A percentile compares a stretch with the other conserved stretches of the same genome.
phyloP scores from a whole-genome alignment of 1,284 basidiomycete genomes.

The Sphaerobolus stellatus region DNA sequence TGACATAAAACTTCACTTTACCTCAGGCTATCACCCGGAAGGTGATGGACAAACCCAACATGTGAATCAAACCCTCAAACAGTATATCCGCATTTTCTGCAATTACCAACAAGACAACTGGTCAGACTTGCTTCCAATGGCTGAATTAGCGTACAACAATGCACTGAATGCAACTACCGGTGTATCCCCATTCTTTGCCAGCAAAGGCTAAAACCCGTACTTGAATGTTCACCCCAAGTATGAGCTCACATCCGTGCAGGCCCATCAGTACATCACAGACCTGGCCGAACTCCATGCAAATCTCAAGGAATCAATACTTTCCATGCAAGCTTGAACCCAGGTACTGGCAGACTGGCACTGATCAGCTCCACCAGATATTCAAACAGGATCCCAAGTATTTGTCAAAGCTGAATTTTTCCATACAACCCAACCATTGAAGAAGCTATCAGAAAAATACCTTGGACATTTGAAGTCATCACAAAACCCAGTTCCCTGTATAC shows the following conservation, averaged over 20 bases:
- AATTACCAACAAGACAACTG: slow-evolving; percentile 17
- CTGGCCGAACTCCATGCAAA: slow-evolving; percentile 12
- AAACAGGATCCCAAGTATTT: neutral
- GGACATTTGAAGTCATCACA: slow-evolving; percentile 36
- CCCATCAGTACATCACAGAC: slow-evolving; percentile 22
- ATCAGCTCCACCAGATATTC: neutral
- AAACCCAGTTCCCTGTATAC: slow-evolving; percentile 1
- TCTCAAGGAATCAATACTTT: slow-evolving; percentile 24
- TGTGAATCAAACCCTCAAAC: slow-evolving; percentile 43
- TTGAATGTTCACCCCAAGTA: slow-evolving; percentile 27
- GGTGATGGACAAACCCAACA: slow-evolving; percentile 19
- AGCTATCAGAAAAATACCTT: slow-evolving; percentile 36
- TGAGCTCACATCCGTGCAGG: slow-evolving; percentile 22
- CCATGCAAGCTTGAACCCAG: slow-evolving; percentile 36
- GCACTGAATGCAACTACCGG: neutral
- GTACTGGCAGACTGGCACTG: neutral
- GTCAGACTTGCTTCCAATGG: slow-evolving; percentile 37
- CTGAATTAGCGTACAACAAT: slow-evolving; percentile 39
- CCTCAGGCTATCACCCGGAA: slow-evolving; percentile 36
- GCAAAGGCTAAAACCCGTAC: slow-evolving; percentile 36
- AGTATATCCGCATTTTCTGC: slow-evolving; percentile 38
- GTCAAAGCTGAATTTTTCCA: slow-evolving; percentile 11
- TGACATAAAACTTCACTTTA: neutral
- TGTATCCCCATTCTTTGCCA: slow-evolving; percentile 43
- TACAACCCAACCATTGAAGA: slow-evolving; percentile 24